Evolutionary conservation across 129 eudicot species (phyloP).

Genomic region (Tagetes erecta): DNA sequence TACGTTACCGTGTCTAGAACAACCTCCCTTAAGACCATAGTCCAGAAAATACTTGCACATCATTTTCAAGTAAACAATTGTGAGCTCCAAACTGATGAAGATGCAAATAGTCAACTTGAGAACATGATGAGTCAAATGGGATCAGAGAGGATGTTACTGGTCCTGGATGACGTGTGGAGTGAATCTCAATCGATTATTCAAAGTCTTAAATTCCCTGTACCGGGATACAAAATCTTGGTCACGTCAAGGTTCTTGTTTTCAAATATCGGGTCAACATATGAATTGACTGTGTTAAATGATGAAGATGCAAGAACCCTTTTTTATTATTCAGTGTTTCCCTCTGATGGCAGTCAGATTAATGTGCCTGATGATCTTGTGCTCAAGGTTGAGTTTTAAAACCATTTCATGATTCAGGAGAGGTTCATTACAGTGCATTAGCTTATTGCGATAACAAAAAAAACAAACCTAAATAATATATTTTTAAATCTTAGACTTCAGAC

Average conservation of each 20-base stretch:
- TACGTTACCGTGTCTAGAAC: conserved; percentile 47
- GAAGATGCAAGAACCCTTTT: conserved; percentile 46
- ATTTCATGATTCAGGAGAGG: not conserved
- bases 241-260: conserved; percentile 47
- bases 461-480: too few relatives aligned
- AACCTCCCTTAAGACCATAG: conserved; percentile 30
- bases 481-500: too few relatives aligned
- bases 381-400: conserved; percentile 31
- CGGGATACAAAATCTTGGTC: conserved; percentile 48
- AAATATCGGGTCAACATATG: conserved; percentile 27
- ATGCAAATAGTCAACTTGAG: conserved; percentile 44
- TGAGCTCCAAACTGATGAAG: conserved; percentile 45
- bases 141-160: conserved; percentile 37
- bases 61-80: conserved; percentile 17
- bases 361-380: conserved; percentile 41
- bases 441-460: too few relatives aligned
- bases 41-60: conserved; percentile 38
- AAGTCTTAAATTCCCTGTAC: conserved; percentile 34
- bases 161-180: conserved; percentile 56
- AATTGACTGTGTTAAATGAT: conserved; percentile 35
- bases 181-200: conserved; percentile 40
- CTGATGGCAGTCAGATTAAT: conserved; percentile 5
- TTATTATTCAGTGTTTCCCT: conserved; percentile 38
- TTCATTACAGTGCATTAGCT: too few relatives aligned
- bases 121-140: conserved; percentile 24